These are phyloP conservation scores for Eleusine indica DNA, from an alignment of 176 grass and related monocot species.

Conservation along the genomic window DNA sequence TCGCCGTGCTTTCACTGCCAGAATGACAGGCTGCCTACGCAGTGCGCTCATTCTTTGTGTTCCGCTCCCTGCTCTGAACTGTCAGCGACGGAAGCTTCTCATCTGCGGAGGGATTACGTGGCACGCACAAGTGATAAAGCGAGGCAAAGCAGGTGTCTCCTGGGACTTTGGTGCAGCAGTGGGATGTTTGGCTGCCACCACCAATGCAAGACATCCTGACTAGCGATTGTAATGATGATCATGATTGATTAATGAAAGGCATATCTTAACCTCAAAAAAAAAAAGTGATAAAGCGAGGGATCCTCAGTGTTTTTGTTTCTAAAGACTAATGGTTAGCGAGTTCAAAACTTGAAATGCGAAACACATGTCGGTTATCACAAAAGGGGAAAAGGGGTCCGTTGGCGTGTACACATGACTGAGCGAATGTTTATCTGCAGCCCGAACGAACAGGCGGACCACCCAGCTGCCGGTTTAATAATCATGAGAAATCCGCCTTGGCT, in stretches of 20 bases:
- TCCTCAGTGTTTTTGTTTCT: not conserved
- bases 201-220: no score
- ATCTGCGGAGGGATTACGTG: not conserved
- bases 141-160: no score
- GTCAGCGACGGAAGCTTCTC: not conserved
- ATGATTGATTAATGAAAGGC: no score
- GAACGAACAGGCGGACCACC: not conserved
- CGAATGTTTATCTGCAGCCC: not conserved
- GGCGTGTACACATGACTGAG: no score
- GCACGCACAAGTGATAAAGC: not conserved
- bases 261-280: not conserved
- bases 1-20: constrained; percentile 3
- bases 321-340: not conserved
- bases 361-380: not conserved
- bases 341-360: not conserved
- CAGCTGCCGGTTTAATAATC: not conserved
- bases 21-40: not conserved
- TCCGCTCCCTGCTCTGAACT: not conserved
- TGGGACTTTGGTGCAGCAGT: no score
- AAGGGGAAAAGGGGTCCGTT: no score
- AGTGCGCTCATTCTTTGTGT: not conserved
- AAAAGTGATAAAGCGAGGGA: not conserved
- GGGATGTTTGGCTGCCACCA: no score
- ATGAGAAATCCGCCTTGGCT: not conserved
- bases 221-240: no score